phyloP scores from a whole-genome alignment of 495 filamentous ascomycete genomes.

The Cenococcum geophilum region DNA sequence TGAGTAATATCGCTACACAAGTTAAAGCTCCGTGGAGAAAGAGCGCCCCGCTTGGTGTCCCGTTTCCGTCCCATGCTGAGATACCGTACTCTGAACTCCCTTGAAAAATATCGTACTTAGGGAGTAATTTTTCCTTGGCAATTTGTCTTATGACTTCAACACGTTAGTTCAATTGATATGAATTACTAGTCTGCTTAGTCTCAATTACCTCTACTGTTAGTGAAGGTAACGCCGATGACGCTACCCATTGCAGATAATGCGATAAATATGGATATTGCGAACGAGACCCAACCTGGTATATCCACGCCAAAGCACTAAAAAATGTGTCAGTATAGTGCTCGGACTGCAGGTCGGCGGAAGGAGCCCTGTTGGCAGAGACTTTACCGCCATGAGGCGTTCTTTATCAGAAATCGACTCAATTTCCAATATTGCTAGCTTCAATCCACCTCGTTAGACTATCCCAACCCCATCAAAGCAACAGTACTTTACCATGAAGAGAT shows the following conservation, averaged over 20 bases:
- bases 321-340: neutral
- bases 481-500: neutral
- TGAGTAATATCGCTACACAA: neutral
- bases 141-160: neutral
- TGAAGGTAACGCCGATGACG: neutral
- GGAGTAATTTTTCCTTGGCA: neutral
- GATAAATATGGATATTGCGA: neutral
- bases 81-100: neutral
- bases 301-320: neutral
- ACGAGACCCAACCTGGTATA: neutral
- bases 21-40: neutral
- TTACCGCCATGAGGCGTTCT: neutral
- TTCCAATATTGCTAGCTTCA: neutral
- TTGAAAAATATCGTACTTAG: neutral
- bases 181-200: neutral
- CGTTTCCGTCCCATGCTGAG: neutral
- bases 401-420: neutral
- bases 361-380: neutral
- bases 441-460: neutral
- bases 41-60: neutral
- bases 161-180: neutral
- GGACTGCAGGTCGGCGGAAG: neutral
- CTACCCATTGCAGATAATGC: neutral
- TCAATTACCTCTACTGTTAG: constrained; percentile 4
- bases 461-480: neutral